phyloP scores from a whole-genome alignment of 768 basidiomycete species.

The Ramaria sp. region DNA sequence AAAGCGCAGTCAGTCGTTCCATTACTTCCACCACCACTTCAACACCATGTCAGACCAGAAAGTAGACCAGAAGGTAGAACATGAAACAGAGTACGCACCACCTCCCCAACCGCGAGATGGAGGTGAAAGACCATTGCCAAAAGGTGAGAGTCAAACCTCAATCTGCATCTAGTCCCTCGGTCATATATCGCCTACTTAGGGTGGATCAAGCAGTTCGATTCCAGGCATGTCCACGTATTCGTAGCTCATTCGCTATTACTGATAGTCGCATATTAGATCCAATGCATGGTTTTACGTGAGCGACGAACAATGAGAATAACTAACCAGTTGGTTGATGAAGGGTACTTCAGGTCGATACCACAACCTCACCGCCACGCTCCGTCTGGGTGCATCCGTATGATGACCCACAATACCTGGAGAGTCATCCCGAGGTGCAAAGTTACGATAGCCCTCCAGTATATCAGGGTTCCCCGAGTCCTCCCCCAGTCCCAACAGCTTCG shows the following conservation, averaged over 20 bases:
- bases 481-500: conserved; percentile 10
- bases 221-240: background rate
- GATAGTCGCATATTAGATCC: background rate
- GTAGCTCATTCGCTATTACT: background rate
- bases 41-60: conserved; percentile 7
- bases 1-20: too few relatives aligned
- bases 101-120: conserved; percentile 2
- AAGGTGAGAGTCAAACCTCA: background rate
- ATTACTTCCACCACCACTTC: background rate
- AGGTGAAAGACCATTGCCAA: conserved; percentile 8
- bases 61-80: too few relatives aligned
- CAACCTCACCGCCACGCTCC: conserved; percentile 46
- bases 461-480: background rate
- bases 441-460: conserved; percentile 16
- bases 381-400: conserved; percentile 70
- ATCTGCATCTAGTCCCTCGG: background rate
- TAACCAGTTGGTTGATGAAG: background rate
- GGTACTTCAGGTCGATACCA: conserved; percentile 45
- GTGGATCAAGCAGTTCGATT: conserved; percentile 8
- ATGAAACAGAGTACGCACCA: conserved; percentile 2
- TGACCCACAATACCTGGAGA: conserved; percentile 49
- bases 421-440: conserved; percentile 38
- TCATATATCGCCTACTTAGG: background rate
- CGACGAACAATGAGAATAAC: background rate
- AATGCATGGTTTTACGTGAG: conserved; percentile 8